Evolutionary conservation across 257 asterid genomes (phyloP).

Genomic region (Forsythia viridissima): DNA sequence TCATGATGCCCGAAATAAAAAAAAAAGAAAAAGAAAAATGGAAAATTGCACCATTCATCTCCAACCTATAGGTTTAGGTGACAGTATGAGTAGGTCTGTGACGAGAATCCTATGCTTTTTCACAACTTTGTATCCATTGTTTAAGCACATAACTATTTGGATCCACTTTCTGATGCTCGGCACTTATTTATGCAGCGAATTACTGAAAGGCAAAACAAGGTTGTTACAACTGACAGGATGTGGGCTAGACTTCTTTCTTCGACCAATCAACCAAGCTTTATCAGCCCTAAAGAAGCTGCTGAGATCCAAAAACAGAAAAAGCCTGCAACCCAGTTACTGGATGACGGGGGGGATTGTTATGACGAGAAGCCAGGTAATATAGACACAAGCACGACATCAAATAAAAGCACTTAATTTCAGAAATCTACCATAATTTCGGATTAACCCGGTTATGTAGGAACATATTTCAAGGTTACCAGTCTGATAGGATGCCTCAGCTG

Average conservation of each 20-base stretch:
- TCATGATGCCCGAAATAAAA: neutral
- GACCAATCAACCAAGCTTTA: conserved; percentile 55
- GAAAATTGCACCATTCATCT: too few species aligned
- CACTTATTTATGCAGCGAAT: conserved; percentile 39
- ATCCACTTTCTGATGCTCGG: neutral
- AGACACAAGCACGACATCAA: conserved; percentile 22
- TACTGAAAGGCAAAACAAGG: conserved; percentile 47
- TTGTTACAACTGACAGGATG: conserved; percentile 54
- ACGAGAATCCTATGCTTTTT: neutral
- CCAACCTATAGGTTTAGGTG: too few species aligned
- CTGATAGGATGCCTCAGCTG: conserved; percentile 62
- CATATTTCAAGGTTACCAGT: conserved; percentile 38
- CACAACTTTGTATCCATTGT: neutral
- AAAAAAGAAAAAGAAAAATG: too few species aligned
- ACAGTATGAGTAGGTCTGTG: neutral
- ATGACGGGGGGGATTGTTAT: conserved; percentile 11
- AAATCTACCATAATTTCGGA: conserved; percentile 29
- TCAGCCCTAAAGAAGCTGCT: conserved; percentile 26
- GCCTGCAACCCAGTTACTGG: conserved; percentile 25
- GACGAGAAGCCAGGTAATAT: conserved; percentile 31
- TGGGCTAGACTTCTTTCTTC: conserved; percentile 63
- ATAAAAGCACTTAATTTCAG: conserved; percentile 20
- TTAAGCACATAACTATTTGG: neutral
- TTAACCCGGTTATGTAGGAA: conserved; percentile 49
- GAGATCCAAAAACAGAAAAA: conserved; percentile 17